A percentile compares a stretch with the other conserved stretches of the same genome.
These are phyloP conservation scores for Diplosphaera chodatii DNA, from an alignment of 139 green algal genomes.

Conservation along the genomic window DNA sequence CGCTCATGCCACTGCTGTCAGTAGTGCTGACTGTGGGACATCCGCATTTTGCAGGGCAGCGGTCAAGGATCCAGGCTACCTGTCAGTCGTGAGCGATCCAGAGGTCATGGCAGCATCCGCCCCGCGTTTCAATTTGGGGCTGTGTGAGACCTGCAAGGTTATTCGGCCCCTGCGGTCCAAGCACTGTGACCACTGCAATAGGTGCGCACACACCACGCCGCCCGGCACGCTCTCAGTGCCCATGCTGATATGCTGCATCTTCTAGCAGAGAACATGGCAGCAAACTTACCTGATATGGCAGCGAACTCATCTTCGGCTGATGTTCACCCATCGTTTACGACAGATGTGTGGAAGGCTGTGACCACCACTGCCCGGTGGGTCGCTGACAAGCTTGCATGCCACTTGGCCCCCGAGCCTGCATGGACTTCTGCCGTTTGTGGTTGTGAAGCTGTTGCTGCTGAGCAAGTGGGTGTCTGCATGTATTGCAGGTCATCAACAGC, in stretches of 20 bases:
- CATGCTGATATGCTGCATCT: too few relatives aligned
- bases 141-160: conserved; percentile 36
- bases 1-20: too few relatives aligned
- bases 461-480: too few relatives aligned
- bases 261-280: too few relatives aligned
- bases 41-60: not conserved
- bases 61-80: not conserved
- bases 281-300: too few relatives aligned
- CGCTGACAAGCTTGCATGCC: too few relatives aligned
- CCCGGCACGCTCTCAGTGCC: too few relatives aligned
- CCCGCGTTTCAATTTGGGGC: not conserved
- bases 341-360: conserved; percentile 44
- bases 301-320: too few relatives aligned
- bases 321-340: not conserved
- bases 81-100: not conserved
- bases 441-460: too few relatives aligned
- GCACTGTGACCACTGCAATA: conserved; percentile 37
- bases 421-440: too few relatives aligned
- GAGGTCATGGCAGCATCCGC: not conserved
- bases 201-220: not conserved
- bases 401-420: too few relatives aligned
- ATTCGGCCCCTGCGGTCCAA: conserved; percentile 45
- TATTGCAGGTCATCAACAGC: conserved; percentile 20
- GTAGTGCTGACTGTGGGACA: too few relatives aligned
- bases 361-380: conserved; percentile 52